phyloP scores from a whole-genome alignment of 2,329 filamentous ascomycete genomes.

The Didymella lethalis region DNA sequence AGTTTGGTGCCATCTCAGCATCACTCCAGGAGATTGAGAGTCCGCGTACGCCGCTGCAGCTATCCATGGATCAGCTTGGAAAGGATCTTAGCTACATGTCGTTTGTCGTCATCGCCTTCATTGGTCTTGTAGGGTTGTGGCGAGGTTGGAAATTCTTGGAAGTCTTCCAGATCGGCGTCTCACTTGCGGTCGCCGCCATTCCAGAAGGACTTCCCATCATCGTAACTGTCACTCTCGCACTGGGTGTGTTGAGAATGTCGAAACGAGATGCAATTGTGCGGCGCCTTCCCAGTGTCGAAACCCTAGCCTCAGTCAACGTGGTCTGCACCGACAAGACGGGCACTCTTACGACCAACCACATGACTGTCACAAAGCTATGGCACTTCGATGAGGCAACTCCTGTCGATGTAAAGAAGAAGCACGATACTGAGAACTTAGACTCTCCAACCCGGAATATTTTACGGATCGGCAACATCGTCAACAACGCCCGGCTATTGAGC shows the following conservation, averaged over 20 bases:
- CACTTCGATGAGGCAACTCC: constrained; percentile 75
- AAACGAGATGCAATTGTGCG: constrained; percentile 94
- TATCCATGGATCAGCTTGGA: constrained; percentile 97
- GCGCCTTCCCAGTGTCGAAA: constrained; percentile 95
- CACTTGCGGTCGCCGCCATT: constrained; percentile 93
- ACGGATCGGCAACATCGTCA: constrained; percentile 94
- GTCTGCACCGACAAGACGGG: constrained; percentile 98
- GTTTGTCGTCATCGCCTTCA: constrained; percentile 91
- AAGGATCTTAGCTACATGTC: constrained; percentile 97
- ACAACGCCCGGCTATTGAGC: constrained; percentile 84
- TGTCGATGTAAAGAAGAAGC: constrained; percentile 65
- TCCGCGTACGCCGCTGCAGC: constrained; percentile 88
- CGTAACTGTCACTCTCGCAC: constrained; percentile 92
- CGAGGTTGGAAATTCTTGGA: constrained; percentile 90
- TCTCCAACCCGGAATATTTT: constrained; percentile 81
- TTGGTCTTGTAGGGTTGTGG: constrained; percentile 87
- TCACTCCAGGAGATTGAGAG: constrained; percentile 95
- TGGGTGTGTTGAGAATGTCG: constrained; percentile 96
- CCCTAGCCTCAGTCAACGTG: constrained; percentile 98
- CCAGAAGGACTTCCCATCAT: constrained; percentile 97
- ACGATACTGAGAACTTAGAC: constrained; percentile 66
- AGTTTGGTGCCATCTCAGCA: constrained; percentile 95
- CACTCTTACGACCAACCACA: constrained; percentile 95
- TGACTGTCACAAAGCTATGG: constrained; percentile 98
- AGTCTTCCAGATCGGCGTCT: constrained; percentile 97